Percentiles rank a stretch among this genome's conserved stretches.
Conservation (phyloP, 1,284 basidiomycete species). For the Ustilago lituana region DNA sequence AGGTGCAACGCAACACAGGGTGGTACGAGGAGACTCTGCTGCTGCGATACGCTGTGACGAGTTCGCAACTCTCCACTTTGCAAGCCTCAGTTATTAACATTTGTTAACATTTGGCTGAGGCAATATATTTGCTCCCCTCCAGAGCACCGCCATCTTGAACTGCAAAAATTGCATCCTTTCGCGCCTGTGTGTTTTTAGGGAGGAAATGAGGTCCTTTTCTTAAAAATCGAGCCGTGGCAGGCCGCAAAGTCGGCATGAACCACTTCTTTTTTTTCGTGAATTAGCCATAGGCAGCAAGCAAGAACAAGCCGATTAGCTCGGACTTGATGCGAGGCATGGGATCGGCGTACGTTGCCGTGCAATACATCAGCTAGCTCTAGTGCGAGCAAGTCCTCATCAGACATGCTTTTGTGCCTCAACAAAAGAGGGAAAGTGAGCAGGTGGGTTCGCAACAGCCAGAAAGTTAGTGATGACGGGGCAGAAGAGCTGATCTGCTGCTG, state of each 20-base stretch:
- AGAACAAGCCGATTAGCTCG: neutral
- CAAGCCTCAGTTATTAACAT: too few relatives aligned
- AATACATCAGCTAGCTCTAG: too few relatives aligned
- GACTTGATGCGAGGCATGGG: neutral
- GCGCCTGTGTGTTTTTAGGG: too few relatives aligned
- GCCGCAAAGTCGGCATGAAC: too few relatives aligned
- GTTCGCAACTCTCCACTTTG: constrained; percentile 28
- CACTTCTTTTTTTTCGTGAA: neutral
- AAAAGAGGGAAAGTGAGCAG: too few relatives aligned
- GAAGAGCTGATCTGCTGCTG: neutral
- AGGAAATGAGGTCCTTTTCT: neutral
- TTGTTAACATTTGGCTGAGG: too few relatives aligned
- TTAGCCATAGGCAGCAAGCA: neutral
- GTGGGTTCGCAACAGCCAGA: too few relatives aligned
- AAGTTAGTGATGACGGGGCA: too few relatives aligned
- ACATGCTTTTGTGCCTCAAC: too few relatives aligned
- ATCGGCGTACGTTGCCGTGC: neutral
- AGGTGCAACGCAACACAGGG: neutral
- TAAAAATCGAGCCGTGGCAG: neutral
- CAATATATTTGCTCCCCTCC: too few relatives aligned
- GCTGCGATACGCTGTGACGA: neutral
- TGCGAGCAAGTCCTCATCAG: too few relatives aligned
- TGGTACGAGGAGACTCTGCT: neutral
- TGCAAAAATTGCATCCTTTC: neutral
- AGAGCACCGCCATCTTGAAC: neutral